Evolutionary conservation across 306 rosid genomes (phyloP).

Genomic region (Herpetospermum pedunculosum): DNA sequence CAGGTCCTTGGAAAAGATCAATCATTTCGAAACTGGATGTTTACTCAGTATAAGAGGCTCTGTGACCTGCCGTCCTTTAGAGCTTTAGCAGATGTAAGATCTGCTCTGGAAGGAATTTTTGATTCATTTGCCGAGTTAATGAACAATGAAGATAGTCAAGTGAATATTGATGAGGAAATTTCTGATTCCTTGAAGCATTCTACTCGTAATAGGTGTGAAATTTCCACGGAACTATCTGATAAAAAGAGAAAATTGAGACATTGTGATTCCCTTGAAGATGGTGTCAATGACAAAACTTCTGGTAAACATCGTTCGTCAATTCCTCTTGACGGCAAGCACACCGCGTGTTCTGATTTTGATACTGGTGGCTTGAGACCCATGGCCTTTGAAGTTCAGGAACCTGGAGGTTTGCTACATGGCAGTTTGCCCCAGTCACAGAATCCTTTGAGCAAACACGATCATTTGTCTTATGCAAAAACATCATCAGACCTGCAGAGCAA

Average conservation of each 20-base stretch:
- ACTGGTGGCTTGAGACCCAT: slow-evolving; percentile 43
- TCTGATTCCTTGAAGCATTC: slow-evolving; percentile 34
- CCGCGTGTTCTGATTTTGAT: slow-evolving; percentile 36
- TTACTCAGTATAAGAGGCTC: slow-evolving; percentile 46
- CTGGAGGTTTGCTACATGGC: slow-evolving; percentile 35
- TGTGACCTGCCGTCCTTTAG: slow-evolving; percentile 23
- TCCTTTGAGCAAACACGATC: slow-evolving; percentile 35
- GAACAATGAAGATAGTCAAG: slow-evolving; percentile 30
- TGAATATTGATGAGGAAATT: slow-evolving; percentile 52
- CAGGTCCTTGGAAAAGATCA: slow-evolving; percentile 65
- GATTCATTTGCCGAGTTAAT: slow-evolving; percentile 30
- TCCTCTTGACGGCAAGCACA: slow-evolving; percentile 28
- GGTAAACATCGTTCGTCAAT: slow-evolving; percentile 31
- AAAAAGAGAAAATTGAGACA: slow-evolving; percentile 29
- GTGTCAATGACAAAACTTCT: slow-evolving; percentile 26
- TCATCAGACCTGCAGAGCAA: slow-evolving; percentile 42
- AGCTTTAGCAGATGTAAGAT: slow-evolving; percentile 30
- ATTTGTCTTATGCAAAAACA: slow-evolving; percentile 49
- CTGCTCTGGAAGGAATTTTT: slow-evolving; percentile 37
- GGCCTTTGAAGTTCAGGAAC: slow-evolving; percentile 36
- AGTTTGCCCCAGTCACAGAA: slow-evolving; percentile 55
- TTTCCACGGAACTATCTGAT: slow-evolving; percentile 36
- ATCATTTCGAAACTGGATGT: slow-evolving; percentile 51
- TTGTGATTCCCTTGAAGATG: slow-evolving; percentile 25
- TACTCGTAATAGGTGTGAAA: slow-evolving; percentile 39